Evolutionary conservation across 768 basidiomycete species (phyloP).

Genomic region (Fomitopsis serialis): DNA sequence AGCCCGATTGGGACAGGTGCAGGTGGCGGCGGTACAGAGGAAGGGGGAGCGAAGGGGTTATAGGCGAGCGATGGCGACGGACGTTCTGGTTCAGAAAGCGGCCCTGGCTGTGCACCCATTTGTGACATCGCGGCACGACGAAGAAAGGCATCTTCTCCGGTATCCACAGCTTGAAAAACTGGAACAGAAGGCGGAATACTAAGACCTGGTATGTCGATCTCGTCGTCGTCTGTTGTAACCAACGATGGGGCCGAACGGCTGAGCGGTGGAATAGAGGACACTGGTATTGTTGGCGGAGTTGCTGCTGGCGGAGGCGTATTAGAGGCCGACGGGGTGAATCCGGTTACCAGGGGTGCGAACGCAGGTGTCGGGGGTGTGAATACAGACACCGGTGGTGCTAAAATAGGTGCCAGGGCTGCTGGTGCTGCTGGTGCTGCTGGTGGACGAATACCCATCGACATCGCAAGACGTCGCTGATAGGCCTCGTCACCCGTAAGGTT

Average conservation of each 20-base stretch:
- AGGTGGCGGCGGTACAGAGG: constrained; percentile 50
- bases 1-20: constrained; percentile 36
- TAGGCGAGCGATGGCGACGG: constrained; percentile 54
- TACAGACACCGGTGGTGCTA: background rate
- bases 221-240: constrained; percentile 6
- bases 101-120: constrained; percentile 23
- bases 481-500: constrained; percentile 73
- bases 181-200: constrained; percentile 3
- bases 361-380: background rate
- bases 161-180: constrained; percentile 20
- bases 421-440: background rate
- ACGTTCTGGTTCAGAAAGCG: constrained; percentile 27
- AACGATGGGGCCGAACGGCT: background rate
- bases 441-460: constrained; percentile 40
- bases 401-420: too few species aligned
- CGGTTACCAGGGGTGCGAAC: background rate
- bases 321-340: background rate
- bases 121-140: constrained; percentile 55
- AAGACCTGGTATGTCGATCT: constrained; percentile 13
- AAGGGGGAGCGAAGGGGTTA: constrained; percentile 64
- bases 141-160: constrained; percentile 67
- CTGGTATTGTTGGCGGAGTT: constrained; percentile 1
- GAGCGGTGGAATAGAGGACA: constrained; percentile 1
- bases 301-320: background rate
- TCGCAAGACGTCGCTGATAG: constrained; percentile 67